Evolutionary conservation across 116 monocot genomes (phyloP), one percentile per base, ranked within the genome.

Genomic region (Posidonia oceanica): DNA sequence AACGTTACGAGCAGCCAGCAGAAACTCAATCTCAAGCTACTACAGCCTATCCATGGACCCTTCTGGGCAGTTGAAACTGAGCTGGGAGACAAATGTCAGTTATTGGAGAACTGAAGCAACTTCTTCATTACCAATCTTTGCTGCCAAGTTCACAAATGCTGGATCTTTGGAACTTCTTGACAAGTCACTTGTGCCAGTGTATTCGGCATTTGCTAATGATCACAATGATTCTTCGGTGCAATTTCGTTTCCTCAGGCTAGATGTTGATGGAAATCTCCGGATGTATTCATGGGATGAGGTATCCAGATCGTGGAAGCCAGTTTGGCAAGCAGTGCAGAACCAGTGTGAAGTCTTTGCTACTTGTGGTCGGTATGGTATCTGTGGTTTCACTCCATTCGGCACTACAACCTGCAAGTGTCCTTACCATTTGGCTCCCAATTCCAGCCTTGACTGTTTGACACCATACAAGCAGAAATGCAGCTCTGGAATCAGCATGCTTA

Each of bases 321-420:
- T 59, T 4, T 77, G 77, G 77, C 77, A 77, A 41, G 77, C 77
- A 14, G 55, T 77, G 58, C 59, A 64, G 44, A 77, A 77, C 57
- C 77, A 77, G 36, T 77, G 77, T 48, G 48, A 65, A 2, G 77
- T 77, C 39, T 77, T 77, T 57, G 77, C 77, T 39, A 77, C 77
- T 23, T 77, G 77, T 48, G 71, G 77, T 21, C 41, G 41, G 11
- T 54, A 54, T 42, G 77, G 77, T 11, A 42, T 77, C 16, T 77
- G 77, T 39, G 63, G 22, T 3, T 71, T 71, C 57, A 36, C 64
- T 48, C 15, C 54, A 3, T 48, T 21, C 1, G 71, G 77, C 1
- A 63, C 23, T 41, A 36, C 71, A n/a, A 17, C 20, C 8, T 77
- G 77, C 59, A 71, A 65, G 17, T 77, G 77, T 48, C 77, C 77